Conservation (phyloP, 1,284 basidiomycete species). For the Coriolopsis trogii region DNA sequence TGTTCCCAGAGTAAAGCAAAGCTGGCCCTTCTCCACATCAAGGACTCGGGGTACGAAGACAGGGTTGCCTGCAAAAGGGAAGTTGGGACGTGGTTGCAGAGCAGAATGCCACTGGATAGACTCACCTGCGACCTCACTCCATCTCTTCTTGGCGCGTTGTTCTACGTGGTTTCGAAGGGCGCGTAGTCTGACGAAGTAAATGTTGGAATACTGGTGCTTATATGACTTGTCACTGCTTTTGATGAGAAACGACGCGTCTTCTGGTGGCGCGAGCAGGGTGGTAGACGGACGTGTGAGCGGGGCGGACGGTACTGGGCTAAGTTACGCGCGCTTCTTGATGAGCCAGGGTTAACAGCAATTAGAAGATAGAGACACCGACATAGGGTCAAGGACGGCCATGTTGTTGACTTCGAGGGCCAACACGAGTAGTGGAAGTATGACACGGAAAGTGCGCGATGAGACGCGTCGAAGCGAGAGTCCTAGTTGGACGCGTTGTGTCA, state of each 20-base stretch:
- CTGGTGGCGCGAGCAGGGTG: constrained; percentile 27
- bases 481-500: constrained; percentile 15
- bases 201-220: constrained; percentile 91
- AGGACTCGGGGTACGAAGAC: constrained; percentile 83
- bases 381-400: constrained; percentile 11
- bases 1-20: constrained; percentile 93
- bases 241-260: constrained; percentile 58
- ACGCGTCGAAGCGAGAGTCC: neutral
- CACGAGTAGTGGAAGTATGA: neutral
- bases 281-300: constrained; percentile 31
- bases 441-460: neutral
- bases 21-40: constrained; percentile 82
- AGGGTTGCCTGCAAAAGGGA: constrained; percentile 60
- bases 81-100: neutral
- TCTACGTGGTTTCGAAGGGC: constrained; percentile 67
- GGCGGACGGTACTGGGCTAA: constrained; percentile 25
- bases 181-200: constrained; percentile 84
- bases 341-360: neutral
- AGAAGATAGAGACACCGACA: neutral
- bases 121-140: constrained; percentile 68
- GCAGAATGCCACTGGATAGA: constrained; percentile 11
- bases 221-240: constrained; percentile 62
- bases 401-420: neutral
- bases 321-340: neutral
- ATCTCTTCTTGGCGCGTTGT: constrained; percentile 62